A percentile compares a stretch with the other conserved stretches of the same genome.
phyloP scores from a whole-genome alignment of 176 grass and related monocot genomes.

The Themeda triandra region DNA sequence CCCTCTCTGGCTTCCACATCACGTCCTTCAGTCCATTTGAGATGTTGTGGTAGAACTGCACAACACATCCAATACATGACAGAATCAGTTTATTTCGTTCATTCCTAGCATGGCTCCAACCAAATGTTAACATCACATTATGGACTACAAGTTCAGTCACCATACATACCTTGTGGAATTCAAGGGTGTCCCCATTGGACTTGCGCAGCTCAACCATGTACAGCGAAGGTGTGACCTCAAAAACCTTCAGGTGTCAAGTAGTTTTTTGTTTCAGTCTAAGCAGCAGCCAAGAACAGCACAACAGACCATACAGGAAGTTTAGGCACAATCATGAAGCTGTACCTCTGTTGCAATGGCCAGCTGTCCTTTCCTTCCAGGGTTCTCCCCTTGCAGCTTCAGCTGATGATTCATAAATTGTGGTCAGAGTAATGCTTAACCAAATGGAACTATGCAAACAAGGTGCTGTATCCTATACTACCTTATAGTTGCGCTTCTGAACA shows the following conservation, averaged over 20 bases:
- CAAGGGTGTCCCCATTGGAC: slow-evolving; percentile 85
- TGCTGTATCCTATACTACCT: slow-evolving; percentile 35
- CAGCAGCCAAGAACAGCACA: background rate
- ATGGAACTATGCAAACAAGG: background rate
- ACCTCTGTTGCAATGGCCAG: slow-evolving; percentile 95
- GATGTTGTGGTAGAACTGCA: slow-evolving; percentile 82
- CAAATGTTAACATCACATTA: background rate
- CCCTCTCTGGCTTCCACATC: slow-evolving; percentile 65
- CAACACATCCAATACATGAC: background rate
- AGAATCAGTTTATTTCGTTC: background rate
- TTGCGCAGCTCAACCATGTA: slow-evolving; percentile 95
- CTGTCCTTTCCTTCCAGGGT: slow-evolving; percentile 92
- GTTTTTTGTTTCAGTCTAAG: background rate
- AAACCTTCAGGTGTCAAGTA: slow-evolving; percentile 54
- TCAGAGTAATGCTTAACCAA: background rate
- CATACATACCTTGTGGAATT: slow-evolving; percentile 73
- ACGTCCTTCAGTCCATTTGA: slow-evolving; percentile 81
- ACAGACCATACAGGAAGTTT: background rate
- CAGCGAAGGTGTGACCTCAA: slow-evolving; percentile 87
- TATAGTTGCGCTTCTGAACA: slow-evolving; percentile 90
- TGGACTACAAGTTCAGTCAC: background rate
- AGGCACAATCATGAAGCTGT: background rate
- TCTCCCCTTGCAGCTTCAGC: slow-evolving; percentile 95
- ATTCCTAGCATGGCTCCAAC: background rate
- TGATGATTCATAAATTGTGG: slow-evolving; percentile 39